phyloP scores from a whole-genome alignment of 208 protist genomes.

The Leishmania mexicana region DNA sequence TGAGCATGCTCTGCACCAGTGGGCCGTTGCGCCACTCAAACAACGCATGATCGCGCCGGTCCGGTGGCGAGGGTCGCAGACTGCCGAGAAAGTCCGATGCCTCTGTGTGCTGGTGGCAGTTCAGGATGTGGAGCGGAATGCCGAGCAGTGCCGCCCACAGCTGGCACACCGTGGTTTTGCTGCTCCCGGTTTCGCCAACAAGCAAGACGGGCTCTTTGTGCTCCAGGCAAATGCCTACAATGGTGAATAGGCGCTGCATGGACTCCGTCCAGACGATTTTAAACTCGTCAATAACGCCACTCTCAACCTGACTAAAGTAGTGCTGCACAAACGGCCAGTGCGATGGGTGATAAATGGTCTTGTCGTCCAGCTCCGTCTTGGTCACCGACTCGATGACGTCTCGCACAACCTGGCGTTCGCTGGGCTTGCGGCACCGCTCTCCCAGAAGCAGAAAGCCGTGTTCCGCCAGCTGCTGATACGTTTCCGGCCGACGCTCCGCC shows the following conservation, averaged over 20 bases:
- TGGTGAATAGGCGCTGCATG: slow-evolving; percentile 96
- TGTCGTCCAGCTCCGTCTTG: slow-evolving; percentile 75
- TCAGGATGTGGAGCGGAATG: slow-evolving; percentile 96
- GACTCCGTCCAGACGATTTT: slow-evolving; percentile 97
- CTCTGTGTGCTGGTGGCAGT: slow-evolving; percentile 99
- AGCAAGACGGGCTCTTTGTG: slow-evolving; percentile 97
- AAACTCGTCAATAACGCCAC: slow-evolving; percentile 75
- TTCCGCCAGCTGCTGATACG: slow-evolving; percentile 95
- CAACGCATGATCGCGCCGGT: slow-evolving; percentile 81
- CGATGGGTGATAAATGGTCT: slow-evolving; percentile 62
- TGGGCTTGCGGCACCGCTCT: slow-evolving; percentile 95
- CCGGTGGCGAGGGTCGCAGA: slow-evolving; percentile 82
- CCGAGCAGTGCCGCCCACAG: slow-evolving; percentile 90
- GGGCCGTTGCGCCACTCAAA: slow-evolving; percentile 99
- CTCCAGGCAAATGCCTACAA: slow-evolving; percentile 95
- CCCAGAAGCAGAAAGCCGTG: slow-evolving; percentile 98
- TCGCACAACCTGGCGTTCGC: slow-evolving; percentile 96
- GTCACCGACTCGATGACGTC: slow-evolving; percentile 88
- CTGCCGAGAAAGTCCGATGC: slow-evolving; percentile 98
- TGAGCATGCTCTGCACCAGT: slow-evolving; percentile 98
- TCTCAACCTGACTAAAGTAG: slow-evolving; percentile 70
- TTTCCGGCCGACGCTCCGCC: slow-evolving; percentile 93
- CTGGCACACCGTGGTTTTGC: slow-evolving; percentile 99
- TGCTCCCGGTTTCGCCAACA: slow-evolving; percentile 99
- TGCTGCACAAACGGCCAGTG: slow-evolving; percentile 87